These are phyloP conservation scores for Pythium grandisporangium DNA, from an alignment of 352 stramenopile species.

Conservation along the genomic window DNA sequence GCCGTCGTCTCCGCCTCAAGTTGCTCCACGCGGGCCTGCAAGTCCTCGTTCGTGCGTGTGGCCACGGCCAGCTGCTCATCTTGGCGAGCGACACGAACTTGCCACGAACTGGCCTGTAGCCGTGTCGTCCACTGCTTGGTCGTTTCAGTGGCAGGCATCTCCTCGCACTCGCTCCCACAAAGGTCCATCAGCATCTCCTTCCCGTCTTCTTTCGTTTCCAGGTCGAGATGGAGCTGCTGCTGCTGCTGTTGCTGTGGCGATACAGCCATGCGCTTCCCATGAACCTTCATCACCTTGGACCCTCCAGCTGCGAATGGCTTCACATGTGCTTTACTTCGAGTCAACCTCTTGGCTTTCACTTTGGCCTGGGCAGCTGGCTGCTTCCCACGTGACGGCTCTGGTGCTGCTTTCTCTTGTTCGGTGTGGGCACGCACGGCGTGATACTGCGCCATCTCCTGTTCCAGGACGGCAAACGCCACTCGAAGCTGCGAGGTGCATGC, in stretches of 20 bases:
- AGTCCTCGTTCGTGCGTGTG: constrained; percentile 29
- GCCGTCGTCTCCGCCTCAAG: constrained; percentile 29
- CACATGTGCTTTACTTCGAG: too few relatives aligned
- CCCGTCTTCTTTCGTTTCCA: constrained; percentile 4
- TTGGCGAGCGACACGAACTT: constrained; percentile 19
- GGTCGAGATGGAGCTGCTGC: not conserved
- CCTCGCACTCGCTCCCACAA: not conserved
- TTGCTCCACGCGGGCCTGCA: constrained; percentile 29
- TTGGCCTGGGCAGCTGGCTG: too few relatives aligned
- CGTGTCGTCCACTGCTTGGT: not conserved
- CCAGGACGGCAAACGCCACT: constrained; percentile 6
- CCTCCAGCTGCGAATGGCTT: too few relatives aligned
- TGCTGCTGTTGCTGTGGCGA: not conserved
- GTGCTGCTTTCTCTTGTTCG: too few relatives aligned
- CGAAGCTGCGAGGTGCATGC: constrained; percentile 1
- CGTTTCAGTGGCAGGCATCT: constrained; percentile 1
- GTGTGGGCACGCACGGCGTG: too few relatives aligned
- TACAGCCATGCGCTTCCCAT: too few relatives aligned
- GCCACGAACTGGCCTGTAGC: constrained; percentile 16
- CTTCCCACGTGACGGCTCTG: too few relatives aligned
- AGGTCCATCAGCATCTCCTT: not conserved
- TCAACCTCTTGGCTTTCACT: too few relatives aligned
- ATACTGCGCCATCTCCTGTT: constrained; percentile 26
- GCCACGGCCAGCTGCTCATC: constrained; percentile 23
- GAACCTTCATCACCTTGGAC: too few relatives aligned